phyloP scores from a whole-genome alignment of 164 flowering plant genomes.

The Macadamia integrifolia region DNA sequence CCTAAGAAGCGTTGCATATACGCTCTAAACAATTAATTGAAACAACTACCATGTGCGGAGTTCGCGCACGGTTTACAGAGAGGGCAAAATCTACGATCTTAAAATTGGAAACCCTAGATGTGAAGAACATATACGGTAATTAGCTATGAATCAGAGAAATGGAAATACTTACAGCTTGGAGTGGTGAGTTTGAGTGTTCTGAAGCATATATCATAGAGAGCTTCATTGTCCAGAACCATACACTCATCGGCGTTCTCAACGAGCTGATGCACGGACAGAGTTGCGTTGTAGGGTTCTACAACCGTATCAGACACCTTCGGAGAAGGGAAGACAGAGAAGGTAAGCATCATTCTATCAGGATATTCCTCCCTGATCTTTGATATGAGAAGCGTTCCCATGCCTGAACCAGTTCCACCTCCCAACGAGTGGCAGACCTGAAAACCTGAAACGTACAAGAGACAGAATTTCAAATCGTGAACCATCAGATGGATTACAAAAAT shows the following conservation, averaged over 20 bases:
- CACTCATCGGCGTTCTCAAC: conserved; percentile 40
- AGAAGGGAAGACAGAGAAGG: conserved; percentile 33
- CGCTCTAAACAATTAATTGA: too few species aligned
- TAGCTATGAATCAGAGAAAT: neutral
- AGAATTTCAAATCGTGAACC: too few species aligned
- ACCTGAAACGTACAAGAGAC: conserved; percentile 5
- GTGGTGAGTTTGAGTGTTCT: conserved; percentile 37
- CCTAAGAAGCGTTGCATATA: too few species aligned
- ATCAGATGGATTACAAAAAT: too few species aligned
- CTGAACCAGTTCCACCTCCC: conserved; percentile 35
- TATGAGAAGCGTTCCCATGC: conserved; percentile 32
- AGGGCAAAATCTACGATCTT: too few species aligned
- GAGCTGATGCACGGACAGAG: conserved; percentile 37
- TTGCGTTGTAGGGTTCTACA: conserved; percentile 39
- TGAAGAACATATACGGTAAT: too few species aligned
- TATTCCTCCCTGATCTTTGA: conserved; percentile 39
- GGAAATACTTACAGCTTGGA: conserved; percentile 35
- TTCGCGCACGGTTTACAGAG: too few species aligned
- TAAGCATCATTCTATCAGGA: conserved; percentile 39
- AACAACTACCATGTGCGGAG: too few species aligned
- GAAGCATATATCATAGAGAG: conserved; percentile 37
- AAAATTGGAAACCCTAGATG: too few species aligned
- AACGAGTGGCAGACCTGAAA: conserved; percentile 36
- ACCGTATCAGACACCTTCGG: conserved; percentile 41
- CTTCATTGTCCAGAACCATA: conserved; percentile 31